Percentiles rank a stretch among this genome's conserved stretches.
phyloP scores from a whole-genome alignment of 768 basidiomycete species.

The Panellus pusillus region DNA sequence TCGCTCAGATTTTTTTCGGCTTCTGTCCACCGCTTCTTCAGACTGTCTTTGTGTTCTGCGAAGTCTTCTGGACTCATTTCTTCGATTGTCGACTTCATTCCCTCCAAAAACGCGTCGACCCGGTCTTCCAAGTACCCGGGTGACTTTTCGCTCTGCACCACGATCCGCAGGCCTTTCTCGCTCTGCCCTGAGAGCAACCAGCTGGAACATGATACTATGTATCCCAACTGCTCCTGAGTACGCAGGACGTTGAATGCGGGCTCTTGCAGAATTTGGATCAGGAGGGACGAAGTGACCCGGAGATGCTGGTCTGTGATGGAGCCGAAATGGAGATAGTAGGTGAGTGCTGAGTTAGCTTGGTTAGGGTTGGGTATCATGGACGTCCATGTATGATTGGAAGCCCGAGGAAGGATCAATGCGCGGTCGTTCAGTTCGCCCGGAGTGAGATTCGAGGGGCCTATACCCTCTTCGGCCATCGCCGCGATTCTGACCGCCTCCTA shows the following conservation, averaged over 20 bases:
- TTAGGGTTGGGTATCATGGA: conserved; percentile 74
- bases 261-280: conserved; percentile 85
- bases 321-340: conserved; percentile 85
- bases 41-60: conserved; percentile 68
- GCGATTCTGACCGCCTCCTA: conserved; percentile 80
- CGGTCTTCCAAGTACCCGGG: conserved; percentile 84
- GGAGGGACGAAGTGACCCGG: conserved; percentile 68
- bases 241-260: conserved; percentile 90
- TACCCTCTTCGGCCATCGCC: conserved; percentile 65
- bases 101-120: conserved; percentile 83
- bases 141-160: conserved; percentile 83
- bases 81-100: conserved; percentile 66
- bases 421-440: conserved; percentile 54
- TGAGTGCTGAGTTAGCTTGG: conserved; percentile 83
- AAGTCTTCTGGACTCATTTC: conserved; percentile 75
- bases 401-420: conserved; percentile 69
- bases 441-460: conserved; percentile 56
- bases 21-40: conserved; percentile 83
- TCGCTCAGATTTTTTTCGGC: conserved; percentile 86
- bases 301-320: conserved; percentile 58
- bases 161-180: conserved; percentile 74
- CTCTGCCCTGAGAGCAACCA: conserved; percentile 64
- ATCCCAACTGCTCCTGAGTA: conserved; percentile 94
- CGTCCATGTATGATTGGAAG: conserved; percentile 67
- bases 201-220: conserved; percentile 70